These are phyloP conservation scores for Candida insectorum DNA, from an alignment of 805 yeast species.

Conservation along the genomic window DNA sequence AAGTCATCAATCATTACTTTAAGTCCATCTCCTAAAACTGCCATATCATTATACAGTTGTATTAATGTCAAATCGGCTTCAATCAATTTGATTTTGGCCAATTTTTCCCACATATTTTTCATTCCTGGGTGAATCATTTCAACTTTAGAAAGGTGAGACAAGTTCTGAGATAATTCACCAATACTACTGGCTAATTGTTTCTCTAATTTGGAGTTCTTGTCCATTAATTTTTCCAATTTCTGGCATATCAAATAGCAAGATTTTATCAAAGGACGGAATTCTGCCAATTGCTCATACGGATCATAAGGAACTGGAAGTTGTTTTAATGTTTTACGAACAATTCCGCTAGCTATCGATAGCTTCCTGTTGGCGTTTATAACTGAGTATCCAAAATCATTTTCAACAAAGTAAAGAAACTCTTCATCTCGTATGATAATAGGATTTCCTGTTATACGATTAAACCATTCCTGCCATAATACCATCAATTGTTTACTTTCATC, in stretches of 20 bases:
- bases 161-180: slow-evolving; percentile 45
- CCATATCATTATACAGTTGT: slow-evolving; percentile 67
- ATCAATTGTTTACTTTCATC: slow-evolving; percentile 66
- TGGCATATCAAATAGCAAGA: slow-evolving; percentile 59
- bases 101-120: slow-evolving; percentile 73
- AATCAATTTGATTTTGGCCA: slow-evolving; percentile 63
- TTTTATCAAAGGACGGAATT: slow-evolving; percentile 84
- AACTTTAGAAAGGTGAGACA: slow-evolving; percentile 37
- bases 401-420: slow-evolving; percentile 81
- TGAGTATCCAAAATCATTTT: slow-evolving; percentile 65
- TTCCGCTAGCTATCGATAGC: slow-evolving; percentile 71
- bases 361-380: slow-evolving; percentile 58
- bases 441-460: slow-evolving; percentile 65
- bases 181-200: slow-evolving; percentile 47
- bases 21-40: slow-evolving; percentile 74
- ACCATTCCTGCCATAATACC: slow-evolving; percentile 77
- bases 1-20: slow-evolving; percentile 67
- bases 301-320: slow-evolving; percentile 92
- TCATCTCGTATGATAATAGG: slow-evolving; percentile 85
- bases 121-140: slow-evolving; percentile 61
- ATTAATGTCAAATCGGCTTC: slow-evolving; percentile 76
- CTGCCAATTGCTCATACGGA: slow-evolving; percentile 74
- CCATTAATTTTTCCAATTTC: slow-evolving; percentile 50
- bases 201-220: slow-evolving; percentile 55
- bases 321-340: slow-evolving; percentile 84